phyloP scores from a whole-genome alignment of 805 yeast genomes.

The Nematodospora valgi region DNA sequence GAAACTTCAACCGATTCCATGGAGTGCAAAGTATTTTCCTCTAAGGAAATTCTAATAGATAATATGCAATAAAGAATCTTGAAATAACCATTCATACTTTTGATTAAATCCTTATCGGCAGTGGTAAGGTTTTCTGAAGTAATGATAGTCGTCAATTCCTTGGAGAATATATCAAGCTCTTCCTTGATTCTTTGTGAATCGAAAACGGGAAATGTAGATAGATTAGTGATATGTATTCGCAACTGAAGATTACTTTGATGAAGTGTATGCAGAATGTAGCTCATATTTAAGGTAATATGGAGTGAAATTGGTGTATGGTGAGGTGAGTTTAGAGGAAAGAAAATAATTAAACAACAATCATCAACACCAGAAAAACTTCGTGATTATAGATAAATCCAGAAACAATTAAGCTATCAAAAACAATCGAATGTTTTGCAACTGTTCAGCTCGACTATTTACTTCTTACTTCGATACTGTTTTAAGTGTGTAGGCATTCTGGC shows the following conservation, averaged over 20 bases:
- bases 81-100: not conserved
- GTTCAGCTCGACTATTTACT: no score
- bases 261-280: conserved; percentile 3
- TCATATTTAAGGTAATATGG: no score
- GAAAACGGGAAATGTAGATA: conserved; percentile 4
- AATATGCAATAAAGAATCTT: conserved; percentile 1
- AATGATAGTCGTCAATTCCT: not conserved
- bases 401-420: no score
- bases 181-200: conserved; percentile 1
- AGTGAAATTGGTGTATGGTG: no score
- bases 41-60: conserved; percentile 1
- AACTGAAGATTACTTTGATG: not conserved
- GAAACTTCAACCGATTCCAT: not conserved
- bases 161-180: not conserved
- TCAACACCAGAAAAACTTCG: no score
- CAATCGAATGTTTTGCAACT: no score
- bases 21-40: not conserved
- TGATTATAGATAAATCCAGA: no score
- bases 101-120: conserved; percentile 1
- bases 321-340: no score
- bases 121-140: not conserved
- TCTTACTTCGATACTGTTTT: no score
- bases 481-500: no score
- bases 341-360: no score
- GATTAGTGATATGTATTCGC: conserved; percentile 1